phyloP scores from a whole-genome alignment of 306 rosid species.

The Begonia loranthoides region DNA sequence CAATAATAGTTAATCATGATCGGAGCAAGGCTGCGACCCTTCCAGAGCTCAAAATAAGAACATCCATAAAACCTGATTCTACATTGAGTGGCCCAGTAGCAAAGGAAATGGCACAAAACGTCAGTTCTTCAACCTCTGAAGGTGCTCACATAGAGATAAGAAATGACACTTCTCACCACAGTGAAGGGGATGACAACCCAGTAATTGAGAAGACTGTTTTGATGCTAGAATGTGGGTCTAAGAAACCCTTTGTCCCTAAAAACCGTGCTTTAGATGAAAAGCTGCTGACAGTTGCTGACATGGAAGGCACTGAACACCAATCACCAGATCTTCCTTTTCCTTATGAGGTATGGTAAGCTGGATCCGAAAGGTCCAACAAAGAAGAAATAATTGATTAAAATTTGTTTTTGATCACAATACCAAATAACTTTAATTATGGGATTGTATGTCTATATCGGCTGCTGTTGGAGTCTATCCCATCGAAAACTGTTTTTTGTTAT shows the following conservation, averaged over 20 bases:
- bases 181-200: constrained; percentile 50
- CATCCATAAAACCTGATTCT: constrained; percentile 41
- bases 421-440: too few relatives aligned
- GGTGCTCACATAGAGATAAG: constrained; percentile 31
- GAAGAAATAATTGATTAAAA: too few relatives aligned
- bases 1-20: constrained; percentile 54
- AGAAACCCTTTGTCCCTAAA: constrained; percentile 35
- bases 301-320: constrained; percentile 26
- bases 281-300: constrained; percentile 20
- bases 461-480: too few relatives aligned
- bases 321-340: constrained; percentile 25
- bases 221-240: constrained; percentile 39
- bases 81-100: constrained; percentile 27
- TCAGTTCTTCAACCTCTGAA: constrained; percentile 28
- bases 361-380: too few relatives aligned
- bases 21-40: constrained; percentile 77
- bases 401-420: too few relatives aligned
- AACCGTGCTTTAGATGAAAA: constrained; percentile 24
- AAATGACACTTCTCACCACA: constrained; percentile 23
- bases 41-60: constrained; percentile 84
- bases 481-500: neutral
- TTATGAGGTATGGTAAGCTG: constrained; percentile 40
- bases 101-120: constrained; percentile 35
- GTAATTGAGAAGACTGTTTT: constrained; percentile 75
- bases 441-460: too few relatives aligned